Percentiles rank a stretch among this genome's conserved stretches.
Conservation (phyloP, 2,329 filamentous ascomycete genomes). For the Cladosporium sp. region DNA sequence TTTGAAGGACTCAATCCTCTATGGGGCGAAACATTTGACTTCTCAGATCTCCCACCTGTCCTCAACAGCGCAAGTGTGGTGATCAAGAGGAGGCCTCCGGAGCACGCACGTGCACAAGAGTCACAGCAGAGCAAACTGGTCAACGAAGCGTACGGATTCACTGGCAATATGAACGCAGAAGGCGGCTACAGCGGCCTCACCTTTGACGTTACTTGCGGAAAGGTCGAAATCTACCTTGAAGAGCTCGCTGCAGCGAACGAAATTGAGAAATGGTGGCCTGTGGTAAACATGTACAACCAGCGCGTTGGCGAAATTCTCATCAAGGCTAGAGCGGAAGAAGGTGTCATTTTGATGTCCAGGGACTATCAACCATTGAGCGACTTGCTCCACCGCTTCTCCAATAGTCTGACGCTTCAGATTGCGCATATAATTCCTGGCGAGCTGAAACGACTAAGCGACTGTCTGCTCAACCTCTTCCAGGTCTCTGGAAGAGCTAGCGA, state of each 20-base stretch:
- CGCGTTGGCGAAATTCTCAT: conserved; percentile 81
- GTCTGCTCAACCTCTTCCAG: conserved; percentile 91
- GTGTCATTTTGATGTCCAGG: conserved; percentile 80
- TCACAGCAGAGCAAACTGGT: conserved; percentile 44
- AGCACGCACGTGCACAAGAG: conserved; percentile 32
- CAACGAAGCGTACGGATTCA: conserved; percentile 42
- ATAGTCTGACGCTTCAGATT: conserved; percentile 82
- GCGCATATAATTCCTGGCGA: conserved; percentile 76
- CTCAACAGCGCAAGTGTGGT: conserved; percentile 70
- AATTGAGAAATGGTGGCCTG: conserved; percentile 81
- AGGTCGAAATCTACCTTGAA: conserved; percentile 80
- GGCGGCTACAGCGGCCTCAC: conserved; percentile 50
- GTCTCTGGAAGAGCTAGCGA: conserved; percentile 81
- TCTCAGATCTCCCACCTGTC: conserved; percentile 69
- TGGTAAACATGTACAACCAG: conserved; percentile 75
- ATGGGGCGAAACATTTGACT: conserved; percentile 81
- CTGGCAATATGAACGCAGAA: conserved; percentile 37
- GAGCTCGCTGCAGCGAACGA: conserved; percentile 76
- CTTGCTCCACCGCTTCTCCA: conserved; percentile 80
- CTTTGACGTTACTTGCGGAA: conserved; percentile 60
- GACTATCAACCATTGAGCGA: conserved; percentile 85
- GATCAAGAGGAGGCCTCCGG: conserved; percentile 62
- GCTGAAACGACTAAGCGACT: conserved; percentile 78
- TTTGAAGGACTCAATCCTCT: conserved; percentile 72
- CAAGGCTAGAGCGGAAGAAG: conserved; percentile 80